Evolutionary conservation across 1,139 yeast species (phyloP).

Genomic region (Hansenula anomala): DNA sequence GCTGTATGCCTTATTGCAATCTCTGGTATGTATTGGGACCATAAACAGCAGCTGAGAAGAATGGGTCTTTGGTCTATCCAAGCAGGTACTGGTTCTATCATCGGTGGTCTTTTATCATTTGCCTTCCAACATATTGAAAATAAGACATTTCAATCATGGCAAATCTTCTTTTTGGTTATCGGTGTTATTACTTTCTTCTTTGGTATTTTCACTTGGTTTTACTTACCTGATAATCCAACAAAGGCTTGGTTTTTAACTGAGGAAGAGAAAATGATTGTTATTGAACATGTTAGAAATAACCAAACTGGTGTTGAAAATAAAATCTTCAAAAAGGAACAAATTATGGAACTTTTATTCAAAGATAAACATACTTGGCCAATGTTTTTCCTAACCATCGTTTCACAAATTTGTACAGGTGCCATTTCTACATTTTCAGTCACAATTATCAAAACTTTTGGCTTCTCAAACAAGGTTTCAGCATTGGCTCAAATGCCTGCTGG

Average conservation of each 20-base stretch:
- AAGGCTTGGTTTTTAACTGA: constrained; percentile 31
- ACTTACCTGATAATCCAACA: constrained; percentile 40
- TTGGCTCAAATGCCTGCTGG: constrained; percentile 47
- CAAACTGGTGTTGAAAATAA: constrained; percentile 44
- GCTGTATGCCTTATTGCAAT: constrained; percentile 59
- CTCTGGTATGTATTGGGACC: constrained; percentile 49
- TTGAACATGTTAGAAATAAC: constrained; percentile 36
- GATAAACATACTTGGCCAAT: constrained; percentile 43
- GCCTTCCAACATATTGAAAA: constrained; percentile 29
- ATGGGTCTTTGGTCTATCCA: constrained; percentile 47
- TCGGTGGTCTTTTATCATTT: constrained; percentile 53
- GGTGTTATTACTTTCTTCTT: constrained; percentile 40
- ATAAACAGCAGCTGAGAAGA: constrained; percentile 47
- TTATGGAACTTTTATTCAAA: constrained; percentile 37
- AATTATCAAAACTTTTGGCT: constrained; percentile 32
- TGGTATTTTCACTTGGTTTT: constrained; percentile 36
- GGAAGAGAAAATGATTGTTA: constrained; percentile 37
- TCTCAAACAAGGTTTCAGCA: constrained; percentile 36
- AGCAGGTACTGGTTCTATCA: constrained; percentile 48
- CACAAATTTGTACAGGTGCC: constrained; percentile 33
- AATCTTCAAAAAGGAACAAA: constrained; percentile 35
- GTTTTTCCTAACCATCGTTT: constrained; percentile 28
- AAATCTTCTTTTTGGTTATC: constrained; percentile 35
- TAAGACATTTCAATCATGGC: constrained; percentile 30
- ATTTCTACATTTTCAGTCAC: constrained; percentile 29